Evolutionary conservation across 2,329 filamentous ascomycete species (phyloP).

Genomic region (Hymenoscyphus occultus): DNA sequence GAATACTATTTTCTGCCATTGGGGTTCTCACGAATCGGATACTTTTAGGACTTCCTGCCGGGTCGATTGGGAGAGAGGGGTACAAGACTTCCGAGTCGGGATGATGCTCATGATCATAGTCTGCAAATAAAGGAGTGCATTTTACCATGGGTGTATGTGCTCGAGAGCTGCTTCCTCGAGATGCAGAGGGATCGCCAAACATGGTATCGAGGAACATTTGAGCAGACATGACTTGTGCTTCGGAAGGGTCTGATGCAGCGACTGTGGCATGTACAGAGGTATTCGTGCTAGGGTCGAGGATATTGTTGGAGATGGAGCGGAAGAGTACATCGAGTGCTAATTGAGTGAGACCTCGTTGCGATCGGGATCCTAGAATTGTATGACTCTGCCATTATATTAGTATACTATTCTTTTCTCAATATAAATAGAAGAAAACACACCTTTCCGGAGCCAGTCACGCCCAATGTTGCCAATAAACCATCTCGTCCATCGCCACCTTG

Average conservation of each 20-base stretch:
- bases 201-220: constrained; percentile 74
- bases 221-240: constrained; percentile 73
- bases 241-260: constrained; percentile 72
- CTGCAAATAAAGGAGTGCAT: constrained; percentile 40
- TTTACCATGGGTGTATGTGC: constrained; percentile 69
- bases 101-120: constrained; percentile 11
- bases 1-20: constrained; percentile 20
- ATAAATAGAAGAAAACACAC: constrained; percentile 44
- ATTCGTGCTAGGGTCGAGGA: constrained; percentile 60
- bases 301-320: constrained; percentile 69
- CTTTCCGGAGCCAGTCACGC: constrained; percentile 95
- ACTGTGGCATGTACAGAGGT: constrained; percentile 70
- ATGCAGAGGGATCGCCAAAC: constrained; percentile 61
- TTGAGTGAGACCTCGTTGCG: constrained; percentile 86
- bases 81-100: constrained; percentile 23
- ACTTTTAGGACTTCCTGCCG: constrained; percentile 33
- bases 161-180: constrained; percentile 59
- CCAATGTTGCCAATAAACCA: constrained; percentile 84
- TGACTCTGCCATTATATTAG: constrained; percentile 63
- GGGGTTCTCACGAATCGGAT: constrained; percentile 24
- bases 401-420: neutral
- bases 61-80: constrained; percentile 25
- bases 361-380: constrained; percentile 86
- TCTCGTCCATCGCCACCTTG: constrained; percentile 77
- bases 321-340: constrained; percentile 88